Evolutionary conservation across 116 monocot genomes (phyloP).

Genomic region (Papilionanthe hybrid): DNA sequence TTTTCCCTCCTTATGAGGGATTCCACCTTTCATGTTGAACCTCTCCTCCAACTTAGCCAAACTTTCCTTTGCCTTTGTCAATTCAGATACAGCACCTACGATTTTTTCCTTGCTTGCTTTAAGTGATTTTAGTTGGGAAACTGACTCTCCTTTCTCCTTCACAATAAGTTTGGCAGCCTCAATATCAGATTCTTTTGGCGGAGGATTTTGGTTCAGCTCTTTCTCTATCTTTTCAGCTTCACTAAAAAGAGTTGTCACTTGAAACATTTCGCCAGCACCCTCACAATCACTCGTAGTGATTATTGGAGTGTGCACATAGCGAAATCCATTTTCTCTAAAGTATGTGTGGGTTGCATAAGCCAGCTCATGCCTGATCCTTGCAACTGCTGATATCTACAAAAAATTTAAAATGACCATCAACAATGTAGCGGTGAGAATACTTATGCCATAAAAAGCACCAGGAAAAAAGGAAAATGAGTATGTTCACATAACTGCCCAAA

Average conservation of each 20-base stretch:
- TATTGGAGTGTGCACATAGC: conserved; percentile 91
- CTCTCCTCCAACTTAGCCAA: conserved; percentile 73
- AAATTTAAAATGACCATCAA: not conserved
- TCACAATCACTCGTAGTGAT: conserved; percentile 98
- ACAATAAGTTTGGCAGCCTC: conserved; percentile 59
- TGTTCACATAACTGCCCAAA: not conserved
- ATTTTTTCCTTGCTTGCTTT: conserved; percentile 69
- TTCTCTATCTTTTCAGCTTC: conserved; percentile 82
- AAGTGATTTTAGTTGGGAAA: conserved; percentile 56
- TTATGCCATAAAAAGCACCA: not conserved
- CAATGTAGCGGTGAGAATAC: not conserved
- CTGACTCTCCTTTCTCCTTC: conserved; percentile 70
- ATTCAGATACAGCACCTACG: conserved; percentile 53
- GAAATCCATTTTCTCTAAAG: conserved; percentile 84
- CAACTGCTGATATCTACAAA: conserved; percentile 81
- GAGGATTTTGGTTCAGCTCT: conserved; percentile 70
- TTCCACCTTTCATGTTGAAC: conserved; percentile 72
- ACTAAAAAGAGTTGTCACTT: conserved; percentile 86
- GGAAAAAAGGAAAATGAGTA: not conserved
- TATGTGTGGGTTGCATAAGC: conserved; percentile 87
- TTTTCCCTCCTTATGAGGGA: conserved; percentile 69
- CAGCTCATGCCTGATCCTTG: conserved; percentile 80
- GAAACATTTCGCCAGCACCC: conserved; percentile 98
- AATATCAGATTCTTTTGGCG: conserved; percentile 76
- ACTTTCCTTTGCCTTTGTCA: conserved; percentile 71